These are phyloP conservation scores for Crinitomyces ghanaensis DNA, from an alignment of 805 yeast genomes.

Conservation along the genomic window DNA sequence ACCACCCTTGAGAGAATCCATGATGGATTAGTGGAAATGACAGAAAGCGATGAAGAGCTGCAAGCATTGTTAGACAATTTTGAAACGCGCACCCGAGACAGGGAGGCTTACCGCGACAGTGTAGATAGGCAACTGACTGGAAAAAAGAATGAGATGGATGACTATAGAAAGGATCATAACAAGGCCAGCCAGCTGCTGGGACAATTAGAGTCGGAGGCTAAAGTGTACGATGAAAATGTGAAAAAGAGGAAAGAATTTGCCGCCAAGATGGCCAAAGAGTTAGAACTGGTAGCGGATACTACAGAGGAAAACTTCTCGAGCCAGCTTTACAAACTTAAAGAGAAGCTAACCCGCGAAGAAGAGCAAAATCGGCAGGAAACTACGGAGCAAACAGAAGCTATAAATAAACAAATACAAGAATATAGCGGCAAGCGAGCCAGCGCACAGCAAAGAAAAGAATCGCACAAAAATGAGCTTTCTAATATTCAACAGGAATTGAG, in stretches of 20 bases:
- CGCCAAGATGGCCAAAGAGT: slow-evolving; percentile 3
- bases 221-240: slow-evolving; percentile 10
- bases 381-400: slow-evolving; percentile 25
- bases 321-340: background rate
- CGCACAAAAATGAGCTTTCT: slow-evolving; percentile 8
- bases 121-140: slow-evolving; percentile 5
- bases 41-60: slow-evolving; percentile 34
- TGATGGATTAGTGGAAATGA: slow-evolving; percentile 35
- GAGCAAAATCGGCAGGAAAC: slow-evolving; percentile 11
- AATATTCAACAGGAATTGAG: slow-evolving; percentile 25
- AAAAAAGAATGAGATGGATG: slow-evolving; percentile 19
- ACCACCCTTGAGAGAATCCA: slow-evolving; percentile 44
- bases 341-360: slow-evolving; percentile 3
- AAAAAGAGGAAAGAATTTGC: slow-evolving; percentile 11
- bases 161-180: slow-evolving; percentile 27
- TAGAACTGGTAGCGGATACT: too few relatives aligned
- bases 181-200: slow-evolving; percentile 42
- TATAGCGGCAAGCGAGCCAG: slow-evolving; percentile 18
- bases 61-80: slow-evolving; percentile 33
- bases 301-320: too few relatives aligned
- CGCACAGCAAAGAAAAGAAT: slow-evolving; percentile 14
- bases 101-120: slow-evolving; percentile 1
- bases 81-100: slow-evolving; percentile 20
- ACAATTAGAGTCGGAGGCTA: slow-evolving; percentile 35
- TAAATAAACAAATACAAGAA: slow-evolving; percentile 16